phyloP scores from a whole-genome alignment of 208 protist genomes.

The Wallacemonas rigidus region DNA sequence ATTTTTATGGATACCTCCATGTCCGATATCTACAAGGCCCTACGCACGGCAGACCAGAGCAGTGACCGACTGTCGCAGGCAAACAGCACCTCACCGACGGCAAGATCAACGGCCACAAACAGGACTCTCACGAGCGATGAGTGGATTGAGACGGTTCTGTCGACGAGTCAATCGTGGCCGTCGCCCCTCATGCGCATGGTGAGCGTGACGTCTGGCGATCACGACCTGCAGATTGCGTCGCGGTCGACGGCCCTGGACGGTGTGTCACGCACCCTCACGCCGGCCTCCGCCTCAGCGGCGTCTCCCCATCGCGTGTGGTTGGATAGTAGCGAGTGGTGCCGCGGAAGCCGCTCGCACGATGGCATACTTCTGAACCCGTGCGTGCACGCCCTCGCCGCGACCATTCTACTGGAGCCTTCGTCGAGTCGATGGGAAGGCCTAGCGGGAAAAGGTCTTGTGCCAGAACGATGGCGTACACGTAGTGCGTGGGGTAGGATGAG shows the following conservation, averaged over 20 bases:
- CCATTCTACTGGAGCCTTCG: constrained; percentile 13
- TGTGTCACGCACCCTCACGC: background rate
- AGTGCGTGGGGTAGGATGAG: background rate
- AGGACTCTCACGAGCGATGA: background rate
- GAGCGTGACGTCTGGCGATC: constrained; percentile 44
- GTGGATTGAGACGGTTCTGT: background rate
- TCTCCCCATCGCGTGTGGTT: constrained; percentile 7
- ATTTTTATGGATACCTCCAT: constrained; percentile 51
- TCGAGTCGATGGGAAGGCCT: background rate
- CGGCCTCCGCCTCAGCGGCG: no score
- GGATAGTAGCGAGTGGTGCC: constrained; percentile 31
- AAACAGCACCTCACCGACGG: background rate
- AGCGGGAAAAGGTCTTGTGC: background rate
- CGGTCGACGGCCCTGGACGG: constrained; percentile 21
- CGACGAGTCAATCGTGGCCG: background rate
- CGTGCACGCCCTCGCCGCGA: constrained; percentile 26
- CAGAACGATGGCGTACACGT: background rate
- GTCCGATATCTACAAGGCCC: constrained; percentile 31
- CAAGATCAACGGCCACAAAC: background rate
- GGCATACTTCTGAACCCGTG: constrained; percentile 41
- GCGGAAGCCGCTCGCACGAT: constrained; percentile 36
- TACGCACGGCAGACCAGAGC: constrained; percentile 13
- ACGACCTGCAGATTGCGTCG: constrained; percentile 51
- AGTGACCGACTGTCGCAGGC: background rate
- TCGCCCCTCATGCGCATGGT: constrained; percentile 11